A percentile compares a stretch with the other conserved stretches of the same genome.
Evolutionary conservation across 106 monocot species (phyloP).

Genomic region (Phalaenopsis equestris): DNA sequence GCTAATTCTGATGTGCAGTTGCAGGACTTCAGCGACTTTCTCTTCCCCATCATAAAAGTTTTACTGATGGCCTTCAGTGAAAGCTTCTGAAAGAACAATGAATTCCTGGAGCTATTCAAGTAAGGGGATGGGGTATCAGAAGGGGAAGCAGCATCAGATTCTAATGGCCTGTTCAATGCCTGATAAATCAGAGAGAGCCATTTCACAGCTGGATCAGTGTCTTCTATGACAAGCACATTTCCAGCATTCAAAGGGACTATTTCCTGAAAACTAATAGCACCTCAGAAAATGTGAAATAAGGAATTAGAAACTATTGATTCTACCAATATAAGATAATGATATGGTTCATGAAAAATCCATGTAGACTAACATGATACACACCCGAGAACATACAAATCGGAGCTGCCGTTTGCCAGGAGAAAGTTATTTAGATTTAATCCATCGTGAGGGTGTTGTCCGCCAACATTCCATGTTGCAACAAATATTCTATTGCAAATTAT

Average conservation of each 20-base stretch:
- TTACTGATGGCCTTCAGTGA: slow-evolving; percentile 63
- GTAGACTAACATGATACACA: slow-evolving; percentile 15
- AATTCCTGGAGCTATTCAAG: slow-evolving; percentile 8
- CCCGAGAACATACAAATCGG: slow-evolving; percentile 74
- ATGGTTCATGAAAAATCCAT: background rate
- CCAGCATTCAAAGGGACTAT: slow-evolving; percentile 84
- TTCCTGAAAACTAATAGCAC: slow-evolving; percentile 61
- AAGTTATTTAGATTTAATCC: slow-evolving; percentile 51
- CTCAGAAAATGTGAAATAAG: background rate
- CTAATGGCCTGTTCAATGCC: slow-evolving; percentile 36
- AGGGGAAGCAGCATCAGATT: slow-evolving; percentile 9
- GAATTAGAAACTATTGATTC: background rate
- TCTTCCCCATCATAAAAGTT: slow-evolving; percentile 27
- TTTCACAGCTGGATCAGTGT: slow-evolving; percentile 61
- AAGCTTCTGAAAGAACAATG: slow-evolving; percentile 50
- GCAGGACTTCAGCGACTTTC: slow-evolving; percentile 54
- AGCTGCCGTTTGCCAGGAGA: slow-evolving; percentile 39
- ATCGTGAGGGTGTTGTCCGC: slow-evolving; percentile 50
- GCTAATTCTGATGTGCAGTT: slow-evolving; percentile 47
- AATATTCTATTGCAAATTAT: slow-evolving; percentile 31
- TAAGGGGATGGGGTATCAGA: slow-evolving; percentile 15
- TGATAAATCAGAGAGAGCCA: slow-evolving; percentile 70
- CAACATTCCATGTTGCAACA: slow-evolving; percentile 77
- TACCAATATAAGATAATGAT: background rate
- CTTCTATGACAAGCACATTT: slow-evolving; percentile 70